phyloP scores from a whole-genome alignment of 2,329 filamentous ascomycete genomes.

The Pseudocercospora macadamiae region DNA sequence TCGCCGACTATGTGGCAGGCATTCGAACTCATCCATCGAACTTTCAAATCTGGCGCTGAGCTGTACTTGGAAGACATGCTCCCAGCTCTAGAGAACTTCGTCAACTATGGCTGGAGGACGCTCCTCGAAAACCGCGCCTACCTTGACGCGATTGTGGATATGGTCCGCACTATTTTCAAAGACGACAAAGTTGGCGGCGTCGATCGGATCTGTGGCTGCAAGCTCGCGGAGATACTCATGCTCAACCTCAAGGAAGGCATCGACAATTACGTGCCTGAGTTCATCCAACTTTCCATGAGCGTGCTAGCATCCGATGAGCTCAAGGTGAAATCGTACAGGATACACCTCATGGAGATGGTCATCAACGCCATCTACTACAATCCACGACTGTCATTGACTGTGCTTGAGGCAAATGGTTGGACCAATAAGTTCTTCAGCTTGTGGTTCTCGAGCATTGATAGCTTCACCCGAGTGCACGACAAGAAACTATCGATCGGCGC shows the following conservation, averaged over 20 bases:
- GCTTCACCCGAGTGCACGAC: slow-evolving; percentile 91
- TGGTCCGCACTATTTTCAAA: slow-evolving; percentile 93
- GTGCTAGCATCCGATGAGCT: slow-evolving; percentile 75
- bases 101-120: slow-evolving; percentile 83
- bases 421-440: slow-evolving; percentile 99
- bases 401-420: slow-evolving; percentile 90
- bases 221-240: slow-evolving; percentile 96
- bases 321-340: slow-evolving; percentile 89
- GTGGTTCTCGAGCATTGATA: slow-evolving; percentile 96
- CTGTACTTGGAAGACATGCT: slow-evolving; percentile 99
- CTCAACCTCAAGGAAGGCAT: slow-evolving; percentile 86
- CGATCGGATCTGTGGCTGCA: slow-evolving; percentile 95
- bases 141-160: slow-evolving; percentile 83
- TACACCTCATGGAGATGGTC: slow-evolving; percentile 98
- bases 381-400: slow-evolving; percentile 77
- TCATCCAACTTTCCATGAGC: slow-evolving; percentile 86
- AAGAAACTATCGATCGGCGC: slow-evolving; percentile 98
- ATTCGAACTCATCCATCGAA: slow-evolving; percentile 93
- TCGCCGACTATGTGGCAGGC: slow-evolving; percentile 98
- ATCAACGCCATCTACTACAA: slow-evolving; percentile 99
- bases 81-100: slow-evolving; percentile 95
- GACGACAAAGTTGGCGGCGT: slow-evolving; percentile 91
- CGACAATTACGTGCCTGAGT: slow-evolving; percentile 84
- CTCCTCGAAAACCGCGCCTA: slow-evolving; percentile 84
- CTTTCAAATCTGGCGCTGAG: slow-evolving; percentile 96